Percentiles rank a stretch among this genome's conserved stretches.
Evolutionary conservation across 2,329 filamentous ascomycete genomes (phyloP).

Genomic region (Claviceps lovelessii): DNA sequence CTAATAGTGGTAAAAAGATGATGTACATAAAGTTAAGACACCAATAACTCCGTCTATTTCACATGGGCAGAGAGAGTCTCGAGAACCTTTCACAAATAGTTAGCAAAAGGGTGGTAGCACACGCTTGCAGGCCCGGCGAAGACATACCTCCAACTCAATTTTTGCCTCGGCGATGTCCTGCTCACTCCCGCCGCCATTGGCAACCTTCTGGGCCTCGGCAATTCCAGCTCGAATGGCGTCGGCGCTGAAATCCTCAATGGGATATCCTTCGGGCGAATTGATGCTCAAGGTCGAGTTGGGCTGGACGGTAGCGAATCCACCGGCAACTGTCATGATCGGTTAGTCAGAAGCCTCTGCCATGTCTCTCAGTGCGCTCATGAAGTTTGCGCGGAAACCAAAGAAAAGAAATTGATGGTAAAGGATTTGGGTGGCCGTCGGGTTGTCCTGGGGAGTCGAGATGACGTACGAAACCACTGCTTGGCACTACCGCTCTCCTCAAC

Average conservation of each 20-base stretch:
- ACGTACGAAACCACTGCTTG: conserved; percentile 99
- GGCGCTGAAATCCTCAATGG: conserved; percentile 88
- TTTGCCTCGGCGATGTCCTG: conserved; percentile 97
- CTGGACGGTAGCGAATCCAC: conserved; percentile 93
- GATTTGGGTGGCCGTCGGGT: neutral
- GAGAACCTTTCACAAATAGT: conserved; percentile 44
- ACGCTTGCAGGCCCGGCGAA: neutral
- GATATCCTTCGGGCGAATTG: conserved; percentile 92
- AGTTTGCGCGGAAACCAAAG: neutral
- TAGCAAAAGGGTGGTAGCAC: neutral
- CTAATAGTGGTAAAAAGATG: conserved; percentile 22
- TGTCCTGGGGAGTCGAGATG: neutral
- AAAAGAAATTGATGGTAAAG: neutral
- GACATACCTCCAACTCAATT: conserved; percentile 84
- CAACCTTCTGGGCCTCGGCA: conserved; percentile 90
- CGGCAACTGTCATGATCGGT: conserved; percentile 54
- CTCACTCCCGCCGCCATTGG: conserved; percentile 79
- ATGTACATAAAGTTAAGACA: conserved; percentile 29
- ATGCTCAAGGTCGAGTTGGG: conserved; percentile 91
- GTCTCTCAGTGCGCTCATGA: neutral
- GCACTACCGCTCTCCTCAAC: conserved; percentile 75
- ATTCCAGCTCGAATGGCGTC: conserved; percentile 85
- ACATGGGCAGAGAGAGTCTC: conserved; percentile 69
- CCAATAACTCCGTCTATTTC: conserved; percentile 51
- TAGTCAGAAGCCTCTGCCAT: conserved; percentile 1